Evolutionary conservation across 441 rosid species (phyloP).

Genomic region (Jatropha podagrica): DNA sequence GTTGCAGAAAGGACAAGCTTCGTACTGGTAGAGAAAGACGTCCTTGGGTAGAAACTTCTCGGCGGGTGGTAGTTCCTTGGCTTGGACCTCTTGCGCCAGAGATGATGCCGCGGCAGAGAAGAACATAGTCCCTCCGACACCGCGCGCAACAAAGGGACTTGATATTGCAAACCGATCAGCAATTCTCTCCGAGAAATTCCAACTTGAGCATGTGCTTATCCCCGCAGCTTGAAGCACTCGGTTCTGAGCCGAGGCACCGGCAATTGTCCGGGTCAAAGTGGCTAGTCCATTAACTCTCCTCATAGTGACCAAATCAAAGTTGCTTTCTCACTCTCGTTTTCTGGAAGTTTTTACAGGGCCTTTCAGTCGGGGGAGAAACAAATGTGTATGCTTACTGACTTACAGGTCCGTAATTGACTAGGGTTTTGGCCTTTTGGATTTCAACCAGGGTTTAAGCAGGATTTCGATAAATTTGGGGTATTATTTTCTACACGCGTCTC

Average conservation of each 20-base stretch:
- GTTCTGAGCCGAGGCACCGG: slow-evolving; percentile 27
- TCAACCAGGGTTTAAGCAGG: not conserved
- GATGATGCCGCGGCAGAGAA: slow-evolving; percentile 58
- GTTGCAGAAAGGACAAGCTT: slow-evolving; percentile 98
- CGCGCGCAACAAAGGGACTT: slow-evolving; percentile 38
- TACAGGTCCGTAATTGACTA: not conserved
- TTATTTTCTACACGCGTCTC: not conserved
- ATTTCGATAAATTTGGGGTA: not conserved
- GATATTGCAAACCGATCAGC: slow-evolving; percentile 29
- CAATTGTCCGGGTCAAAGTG: slow-evolving; percentile 36
- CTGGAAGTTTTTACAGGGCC: not conserved
- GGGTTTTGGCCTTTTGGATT: not conserved
- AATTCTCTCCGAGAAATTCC: slow-evolving; percentile 33
- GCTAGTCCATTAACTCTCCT: slow-evolving; percentile 52
- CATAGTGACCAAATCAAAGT: slow-evolving; percentile 35
- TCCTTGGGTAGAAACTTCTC: slow-evolving; percentile 56
- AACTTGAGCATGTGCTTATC: slow-evolving; percentile 32
- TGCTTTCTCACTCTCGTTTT: not conserved
- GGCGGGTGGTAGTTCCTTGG: slow-evolving; percentile 41
- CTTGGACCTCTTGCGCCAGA: slow-evolving; percentile 50
- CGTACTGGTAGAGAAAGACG: slow-evolving; percentile 85
- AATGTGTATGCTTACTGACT: not conserved
- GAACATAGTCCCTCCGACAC: slow-evolving; percentile 40
- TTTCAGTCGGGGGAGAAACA: too few relatives aligned
- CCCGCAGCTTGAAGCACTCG: slow-evolving; percentile 40